Conservation (phyloP, 768 basidiomycete species). For the Cystoderma amianthinum region DNA sequence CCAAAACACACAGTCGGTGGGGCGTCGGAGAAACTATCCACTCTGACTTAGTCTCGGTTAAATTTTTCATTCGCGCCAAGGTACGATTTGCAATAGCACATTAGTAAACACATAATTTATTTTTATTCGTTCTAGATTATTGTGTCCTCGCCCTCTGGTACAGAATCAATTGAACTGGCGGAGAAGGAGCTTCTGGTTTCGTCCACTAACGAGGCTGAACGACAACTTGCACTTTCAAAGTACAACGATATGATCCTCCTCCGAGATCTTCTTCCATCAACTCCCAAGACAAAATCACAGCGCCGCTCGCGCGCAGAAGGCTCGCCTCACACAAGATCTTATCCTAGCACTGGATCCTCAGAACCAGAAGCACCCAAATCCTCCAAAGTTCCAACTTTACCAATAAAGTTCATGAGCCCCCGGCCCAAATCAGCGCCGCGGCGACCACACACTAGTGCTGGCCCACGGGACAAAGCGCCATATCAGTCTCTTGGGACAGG, state of each 20-base stretch:
- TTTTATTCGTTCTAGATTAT: constrained; percentile 25
- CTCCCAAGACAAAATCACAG: constrained; percentile 53
- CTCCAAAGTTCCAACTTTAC: constrained; percentile 15
- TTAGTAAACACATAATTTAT: constrained; percentile 2
- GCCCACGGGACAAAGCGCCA: constrained; percentile 48
- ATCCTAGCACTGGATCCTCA: constrained; percentile 1
- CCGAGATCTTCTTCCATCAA: constrained; percentile 11
- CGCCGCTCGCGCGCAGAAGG: constrained; percentile 33
- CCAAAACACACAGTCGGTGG: constrained; percentile 68
- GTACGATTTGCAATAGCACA: constrained; percentile 24
- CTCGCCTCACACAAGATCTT: constrained; percentile 1
- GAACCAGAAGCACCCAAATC: constrained; percentile 7
- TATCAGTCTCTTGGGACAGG: constrained; percentile 8
- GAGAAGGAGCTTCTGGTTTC: constrained; percentile 62
- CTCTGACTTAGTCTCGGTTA: constrained; percentile 55
- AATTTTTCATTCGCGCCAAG: constrained; percentile 68
- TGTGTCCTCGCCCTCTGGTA: constrained; percentile 48
- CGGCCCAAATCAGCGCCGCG: constrained; percentile 26
- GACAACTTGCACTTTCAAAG: constrained; percentile 55
- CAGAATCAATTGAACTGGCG: constrained; percentile 63
- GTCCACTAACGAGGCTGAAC: constrained; percentile 65
- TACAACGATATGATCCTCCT: constrained; percentile 38
- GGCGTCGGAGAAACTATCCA: constrained; percentile 73
- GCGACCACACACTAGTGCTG: constrained; percentile 72
- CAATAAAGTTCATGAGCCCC: constrained; percentile 12